These are phyloP conservation scores for Marasmius tenuissimus DNA, from an alignment of 1,284 basidiomycete species.

Conservation along the genomic window DNA sequence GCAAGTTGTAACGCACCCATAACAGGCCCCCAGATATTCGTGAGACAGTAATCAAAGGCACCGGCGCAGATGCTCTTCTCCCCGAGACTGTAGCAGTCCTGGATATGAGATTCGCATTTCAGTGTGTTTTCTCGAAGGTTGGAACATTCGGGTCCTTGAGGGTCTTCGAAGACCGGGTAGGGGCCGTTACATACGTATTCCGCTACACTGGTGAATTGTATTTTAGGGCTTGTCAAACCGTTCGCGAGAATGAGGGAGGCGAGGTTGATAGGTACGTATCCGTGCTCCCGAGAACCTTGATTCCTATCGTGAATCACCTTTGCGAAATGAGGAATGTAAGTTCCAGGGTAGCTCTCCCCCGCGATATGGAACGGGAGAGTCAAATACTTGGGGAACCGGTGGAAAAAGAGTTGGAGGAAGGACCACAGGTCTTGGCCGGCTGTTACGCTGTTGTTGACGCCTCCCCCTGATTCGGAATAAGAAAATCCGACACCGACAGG, in stretches of 20 bases:
- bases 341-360: slow-evolving; percentile 33
- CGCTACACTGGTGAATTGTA: slow-evolving; percentile 74
- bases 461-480: slow-evolving; percentile 45
- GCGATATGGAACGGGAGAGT: slow-evolving; percentile 30
- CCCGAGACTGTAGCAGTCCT: slow-evolving; percentile 61
- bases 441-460: slow-evolving; percentile 27
- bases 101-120: slow-evolving; percentile 67
- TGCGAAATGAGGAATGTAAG: slow-evolving; percentile 33
- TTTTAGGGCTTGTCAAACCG: slow-evolving; percentile 76
- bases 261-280: slow-evolving; percentile 67
- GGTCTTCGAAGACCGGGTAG: slow-evolving; percentile 71
- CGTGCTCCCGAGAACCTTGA: slow-evolving; percentile 36
- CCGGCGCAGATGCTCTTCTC: slow-evolving; percentile 66
- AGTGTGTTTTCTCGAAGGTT: slow-evolving; percentile 64
- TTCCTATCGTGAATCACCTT: slow-evolving; percentile 33
- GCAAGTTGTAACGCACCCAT: slow-evolving; percentile 57
- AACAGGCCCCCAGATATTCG: slow-evolving; percentile 55
- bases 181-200: slow-evolving; percentile 83
- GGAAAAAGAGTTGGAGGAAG: slow-evolving; percentile 34
- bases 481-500: slow-evolving; percentile 72
- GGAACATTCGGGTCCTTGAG: slow-evolving; percentile 63
- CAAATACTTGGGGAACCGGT: slow-evolving; percentile 22
- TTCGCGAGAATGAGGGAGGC: slow-evolving; percentile 81
- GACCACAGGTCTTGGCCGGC: slow-evolving; percentile 33
- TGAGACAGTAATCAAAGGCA: slow-evolving; percentile 62